Conservation (phyloP, 805 yeast species). For the Cyberlindnera euphorbiae region DNA sequence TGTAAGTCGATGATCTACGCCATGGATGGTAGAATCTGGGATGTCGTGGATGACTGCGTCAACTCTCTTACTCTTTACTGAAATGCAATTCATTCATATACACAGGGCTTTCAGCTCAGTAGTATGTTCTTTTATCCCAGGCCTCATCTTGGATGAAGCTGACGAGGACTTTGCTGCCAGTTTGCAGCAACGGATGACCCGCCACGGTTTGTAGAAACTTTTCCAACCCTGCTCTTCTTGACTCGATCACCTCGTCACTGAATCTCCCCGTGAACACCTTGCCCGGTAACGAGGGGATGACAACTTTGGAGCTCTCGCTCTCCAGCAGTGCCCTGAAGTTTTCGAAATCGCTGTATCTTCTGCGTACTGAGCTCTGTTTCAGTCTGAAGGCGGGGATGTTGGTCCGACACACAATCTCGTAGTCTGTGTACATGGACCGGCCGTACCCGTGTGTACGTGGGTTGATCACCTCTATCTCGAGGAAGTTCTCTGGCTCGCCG, state of each 20-base stretch:
- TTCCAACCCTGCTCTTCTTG: constrained; percentile 78
- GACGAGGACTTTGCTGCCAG: constrained; percentile 72
- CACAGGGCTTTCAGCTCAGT: constrained; percentile 3
- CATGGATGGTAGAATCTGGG: constrained; percentile 33
- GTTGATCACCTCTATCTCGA: constrained; percentile 81
- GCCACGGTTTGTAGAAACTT: constrained; percentile 75
- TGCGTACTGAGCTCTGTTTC: constrained; percentile 60
- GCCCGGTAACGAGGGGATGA: constrained; percentile 89
- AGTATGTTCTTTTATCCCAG: constrained; percentile 46
- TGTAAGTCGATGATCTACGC: constrained; percentile 27
- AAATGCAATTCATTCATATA: background rate
- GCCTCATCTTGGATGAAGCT: constrained; percentile 84
- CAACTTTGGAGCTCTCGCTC: constrained; percentile 71
- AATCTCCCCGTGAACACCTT: constrained; percentile 67
- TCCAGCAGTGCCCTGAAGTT: constrained; percentile 69
- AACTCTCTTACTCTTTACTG: constrained; percentile 36
- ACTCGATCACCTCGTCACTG: constrained; percentile 77
- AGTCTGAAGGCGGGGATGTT: constrained; percentile 84
- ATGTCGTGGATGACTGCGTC: constrained; percentile 35
- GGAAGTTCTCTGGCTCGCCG: constrained; percentile 91
- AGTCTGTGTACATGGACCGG: constrained; percentile 78
- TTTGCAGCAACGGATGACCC: constrained; percentile 90
- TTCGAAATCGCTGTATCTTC: constrained; percentile 90
- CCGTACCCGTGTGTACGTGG: constrained; percentile 75
- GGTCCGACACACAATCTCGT: constrained; percentile 84